Percentiles rank a stretch among this genome's conserved stretches.
phyloP scores from a whole-genome alignment of 2,329 filamentous ascomycete species.

The Fulvia fulva region DNA sequence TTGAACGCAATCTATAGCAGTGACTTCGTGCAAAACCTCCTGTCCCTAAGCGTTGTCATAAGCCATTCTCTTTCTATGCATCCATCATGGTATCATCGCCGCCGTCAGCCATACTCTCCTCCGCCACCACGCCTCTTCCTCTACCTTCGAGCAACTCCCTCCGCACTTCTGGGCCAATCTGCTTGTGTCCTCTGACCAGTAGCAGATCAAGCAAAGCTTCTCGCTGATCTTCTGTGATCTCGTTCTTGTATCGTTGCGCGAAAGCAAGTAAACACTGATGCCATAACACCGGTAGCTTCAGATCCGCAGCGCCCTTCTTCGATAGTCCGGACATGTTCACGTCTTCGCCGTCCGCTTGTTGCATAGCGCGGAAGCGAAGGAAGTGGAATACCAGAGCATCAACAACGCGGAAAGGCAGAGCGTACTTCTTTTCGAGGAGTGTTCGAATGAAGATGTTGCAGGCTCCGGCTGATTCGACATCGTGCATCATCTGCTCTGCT shows the following conservation, averaged over 20 bases:
- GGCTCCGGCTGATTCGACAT: conserved; percentile 81
- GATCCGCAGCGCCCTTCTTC: conserved; percentile 44
- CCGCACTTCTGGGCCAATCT: conserved; percentile 86
- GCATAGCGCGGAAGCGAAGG: conserved; percentile 73
- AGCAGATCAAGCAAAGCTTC: conserved; percentile 87
- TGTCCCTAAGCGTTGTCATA: neutral
- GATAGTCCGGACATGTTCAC: conserved; percentile 53
- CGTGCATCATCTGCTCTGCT: conserved; percentile 77
- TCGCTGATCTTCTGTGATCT: conserved; percentile 91
- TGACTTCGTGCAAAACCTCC: neutral
- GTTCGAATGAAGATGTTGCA: conserved; percentile 95
- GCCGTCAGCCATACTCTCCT: conserved; percentile 56
- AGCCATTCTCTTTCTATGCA: conserved; percentile 14
- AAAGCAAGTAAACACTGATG: conserved; percentile 91
- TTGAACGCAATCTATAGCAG: neutral
- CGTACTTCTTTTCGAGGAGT: conserved; percentile 94
- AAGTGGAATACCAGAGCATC: conserved; percentile 97
- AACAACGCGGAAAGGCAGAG: conserved; percentile 88
- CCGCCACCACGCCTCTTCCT: conserved; percentile 71
- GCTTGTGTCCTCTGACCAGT: conserved; percentile 75
- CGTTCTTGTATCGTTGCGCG: conserved; percentile 89
- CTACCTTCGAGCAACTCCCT: conserved; percentile 83
- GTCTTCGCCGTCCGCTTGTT: conserved; percentile 53
- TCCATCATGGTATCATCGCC: conserved; percentile 86
- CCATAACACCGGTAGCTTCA: conserved; percentile 81